phyloP scores from a whole-genome alignment of 169 alveolate species.

The Theileria equi region DNA sequence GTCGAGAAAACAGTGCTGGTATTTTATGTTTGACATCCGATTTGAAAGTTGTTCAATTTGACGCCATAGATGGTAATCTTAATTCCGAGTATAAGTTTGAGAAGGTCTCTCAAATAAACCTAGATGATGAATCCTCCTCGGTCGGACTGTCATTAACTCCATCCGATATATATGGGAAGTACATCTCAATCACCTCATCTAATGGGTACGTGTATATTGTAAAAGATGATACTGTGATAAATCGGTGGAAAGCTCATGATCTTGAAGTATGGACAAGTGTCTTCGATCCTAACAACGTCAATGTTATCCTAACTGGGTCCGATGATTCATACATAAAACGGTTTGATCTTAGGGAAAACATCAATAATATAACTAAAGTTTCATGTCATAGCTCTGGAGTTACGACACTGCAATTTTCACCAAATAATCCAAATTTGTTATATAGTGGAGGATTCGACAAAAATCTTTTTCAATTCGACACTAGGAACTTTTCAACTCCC shows the following conservation, averaged over 20 bases:
- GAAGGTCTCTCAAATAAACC: too few species aligned
- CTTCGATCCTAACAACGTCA: conserved; percentile 36
- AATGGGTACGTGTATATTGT: conserved; percentile 33
- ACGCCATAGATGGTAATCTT: too few species aligned
- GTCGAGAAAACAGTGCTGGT: conserved; percentile 14
- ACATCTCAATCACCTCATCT: conserved; percentile 11
- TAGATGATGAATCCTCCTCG: conserved; percentile 4
- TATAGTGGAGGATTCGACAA: conserved; percentile 56
- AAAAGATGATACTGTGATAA: conserved; percentile 9
- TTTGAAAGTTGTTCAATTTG: background rate
- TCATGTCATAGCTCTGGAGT: conserved; percentile 32
- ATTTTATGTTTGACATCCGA: conserved; percentile 31
- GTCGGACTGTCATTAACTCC: conserved; percentile 34
- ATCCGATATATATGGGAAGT: conserved; percentile 30
- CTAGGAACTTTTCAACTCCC: conserved; percentile 30
- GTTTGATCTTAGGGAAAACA: conserved; percentile 26
- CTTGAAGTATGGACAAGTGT: conserved; percentile 53
- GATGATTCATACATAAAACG: conserved; percentile 27
- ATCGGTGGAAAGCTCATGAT: conserved; percentile 35
- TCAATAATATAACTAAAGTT: background rate
- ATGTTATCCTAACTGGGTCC: conserved; percentile 42
- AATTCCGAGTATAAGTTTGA: background rate
- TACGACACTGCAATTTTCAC: conserved; percentile 35
- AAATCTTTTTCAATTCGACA: conserved; percentile 15
- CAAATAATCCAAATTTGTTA: background rate